Evolutionary conservation across 1,284 basidiomycete genomes (phyloP), one percentile per base, ranked within the genome.

Genomic region (Flammula alnicola): DNA sequence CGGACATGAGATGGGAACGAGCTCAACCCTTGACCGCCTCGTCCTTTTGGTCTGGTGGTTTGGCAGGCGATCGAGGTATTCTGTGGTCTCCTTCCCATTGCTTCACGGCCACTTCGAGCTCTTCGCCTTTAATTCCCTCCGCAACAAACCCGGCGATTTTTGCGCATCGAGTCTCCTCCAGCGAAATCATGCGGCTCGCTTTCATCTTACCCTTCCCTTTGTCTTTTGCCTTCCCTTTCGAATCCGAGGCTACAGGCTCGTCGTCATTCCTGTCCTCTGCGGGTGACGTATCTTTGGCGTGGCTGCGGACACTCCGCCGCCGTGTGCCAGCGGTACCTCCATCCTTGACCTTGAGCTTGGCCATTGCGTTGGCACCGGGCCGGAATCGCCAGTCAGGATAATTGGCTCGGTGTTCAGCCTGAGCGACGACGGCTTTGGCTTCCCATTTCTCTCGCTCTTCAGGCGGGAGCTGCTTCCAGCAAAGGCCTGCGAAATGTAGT

Each of bases 321-420:
- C 73, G 55, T 23, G 51, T 37, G 16, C 36, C 40, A n/a, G 52
- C 26, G 16, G 51, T 33, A 12, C 49, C 64, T 25, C 74, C 71
- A 32, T 68, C 68, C 42, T 65, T 65, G 23, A 57, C 48, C 51
- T 68, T 67, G 63, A 60, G 60, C 52, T 83, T 83, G 8, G 75
- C 74, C 32, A 77, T 70, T 25, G 77, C 76, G 55, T 83, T 81
- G 29, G 80, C 73, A 19, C 76, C 76, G 11, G 84, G 86, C 35
- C 83, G 76, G 67, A 89, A 90, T 37, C 87, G 73, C 85, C 87
- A 90, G 65, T 88, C 82, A 0, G 87, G 87, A 63, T 88, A 91
- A 60, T 83, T 79, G 55, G 76, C 78, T 62, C 88, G 78, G 66
- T 93, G 91, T 62, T 91, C 88, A 3, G 80, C 85, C 60, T 87